A percentile compares a stretch with the other conserved stretches of the same genome.
Evolutionary conservation across 371 early-diverging fungal species (phyloP).

Genomic region (Lichtheimia corymbifera): DNA sequence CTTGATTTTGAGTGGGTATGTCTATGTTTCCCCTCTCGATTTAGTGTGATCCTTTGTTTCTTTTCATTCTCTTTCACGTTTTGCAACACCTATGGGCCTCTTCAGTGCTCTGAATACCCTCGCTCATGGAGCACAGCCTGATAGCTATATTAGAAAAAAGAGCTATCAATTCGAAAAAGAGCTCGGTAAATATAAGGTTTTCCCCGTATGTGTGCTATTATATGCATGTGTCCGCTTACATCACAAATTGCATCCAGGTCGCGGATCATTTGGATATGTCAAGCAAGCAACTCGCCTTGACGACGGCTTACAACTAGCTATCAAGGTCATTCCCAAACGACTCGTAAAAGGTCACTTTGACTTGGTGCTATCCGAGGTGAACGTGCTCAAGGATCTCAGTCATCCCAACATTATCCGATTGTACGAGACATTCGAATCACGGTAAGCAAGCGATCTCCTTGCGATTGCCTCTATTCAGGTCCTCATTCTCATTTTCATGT

Average conservation of each 20-base stretch:
- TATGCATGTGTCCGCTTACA: neutral
- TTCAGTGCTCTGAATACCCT: conserved; percentile 14
- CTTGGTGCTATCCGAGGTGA: conserved; percentile 77
- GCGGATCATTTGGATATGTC: conserved; percentile 81
- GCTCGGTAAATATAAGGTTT: conserved; percentile 47
- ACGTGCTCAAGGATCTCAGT: conserved; percentile 60
- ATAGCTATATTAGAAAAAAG: conserved; percentile 63
- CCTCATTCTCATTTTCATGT: conserved; percentile 10
- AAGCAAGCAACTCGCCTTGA: conserved; percentile 58
- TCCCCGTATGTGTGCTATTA: neutral
- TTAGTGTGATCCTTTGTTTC: neutral
- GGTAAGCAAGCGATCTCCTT: conserved; percentile 18
- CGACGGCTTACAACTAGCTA: conserved; percentile 62
- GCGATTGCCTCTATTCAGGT: neutral
- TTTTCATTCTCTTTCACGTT: neutral
- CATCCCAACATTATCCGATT: conserved; percentile 85
- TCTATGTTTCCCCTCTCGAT: too few relatives aligned
- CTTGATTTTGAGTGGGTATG: too few relatives aligned
- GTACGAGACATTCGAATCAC: conserved; percentile 77
- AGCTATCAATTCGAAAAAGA: conserved; percentile 60
- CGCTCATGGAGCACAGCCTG: conserved; percentile 19
- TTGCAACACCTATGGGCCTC: conserved; percentile 13
- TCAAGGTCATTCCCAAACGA: conserved; percentile 77
- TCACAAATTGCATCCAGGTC: conserved; percentile 38
- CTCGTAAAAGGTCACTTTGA: conserved; percentile 63